Evolutionary conservation across 768 basidiomycete species (phyloP), one percentile per base, ranked within the genome.

Genomic region (Boletus eberwhitei): DNA sequence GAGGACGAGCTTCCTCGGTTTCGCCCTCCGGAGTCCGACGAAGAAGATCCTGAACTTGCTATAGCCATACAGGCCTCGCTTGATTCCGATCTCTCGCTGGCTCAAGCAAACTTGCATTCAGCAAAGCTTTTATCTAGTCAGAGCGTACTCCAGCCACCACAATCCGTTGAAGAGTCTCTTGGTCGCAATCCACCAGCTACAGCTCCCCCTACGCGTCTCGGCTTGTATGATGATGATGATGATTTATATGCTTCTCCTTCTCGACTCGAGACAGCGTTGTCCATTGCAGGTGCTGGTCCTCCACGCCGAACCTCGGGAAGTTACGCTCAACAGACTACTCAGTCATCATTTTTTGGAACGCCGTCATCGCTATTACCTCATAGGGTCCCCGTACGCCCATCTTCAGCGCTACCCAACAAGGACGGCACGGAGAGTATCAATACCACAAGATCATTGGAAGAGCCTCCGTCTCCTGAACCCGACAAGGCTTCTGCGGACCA

Each of bases 51-150:
- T 32, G 76, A 77, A 43, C 68, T 90, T 36, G 78, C 81, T 8
- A 61, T 76, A n/a, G 88, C 84, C 3, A 75, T 89, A 16, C 80
- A 85, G 58, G 77, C 80, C 49, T 89, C 87, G 14, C 66, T 86
- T 13, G 80, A 83, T 34, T 69, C 55, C 9, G 54, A 50, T 31
- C 50, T 7, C 14, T 21, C 48, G 26, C 35, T 16, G 35, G 14
- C 38, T 22, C 48, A 19, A 42, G 39, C n/a, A 21, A 36, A 24
- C 9, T 38, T 29, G 29, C 22, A 40, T 40, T 35, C 39, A 14
- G 31, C 35, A 24, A 45, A 44, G n/a, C 51, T 60, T 11, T 46
- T 29, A 29, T 54, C 62, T 5, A 45, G 42, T 36, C 54, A 48
- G 39, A 44, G 39, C 26, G 12, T 44, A 8, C 29, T 41, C 14